Evolutionary conservation across 305 asterid genomes (phyloP).

Genomic region (Striga hermonthica): DNA sequence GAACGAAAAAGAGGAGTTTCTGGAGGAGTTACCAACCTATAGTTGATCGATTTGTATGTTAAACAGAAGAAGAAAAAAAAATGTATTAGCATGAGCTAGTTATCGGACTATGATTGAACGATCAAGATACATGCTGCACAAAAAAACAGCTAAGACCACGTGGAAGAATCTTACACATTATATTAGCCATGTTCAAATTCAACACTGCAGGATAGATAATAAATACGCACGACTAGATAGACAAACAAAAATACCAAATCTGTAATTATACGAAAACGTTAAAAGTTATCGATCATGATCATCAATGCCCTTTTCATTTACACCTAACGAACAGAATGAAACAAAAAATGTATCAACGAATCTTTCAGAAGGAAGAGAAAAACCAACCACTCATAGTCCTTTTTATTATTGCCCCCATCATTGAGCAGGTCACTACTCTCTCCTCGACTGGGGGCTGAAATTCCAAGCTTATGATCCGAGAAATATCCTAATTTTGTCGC

Average conservation of each 20-base stretch:
- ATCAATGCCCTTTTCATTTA: not conserved
- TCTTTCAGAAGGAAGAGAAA: constrained; percentile 8
- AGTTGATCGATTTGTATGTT: constrained; percentile 26
- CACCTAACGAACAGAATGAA: constrained; percentile 4
- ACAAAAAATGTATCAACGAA: not conserved
- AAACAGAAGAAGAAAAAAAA: constrained; percentile 25
- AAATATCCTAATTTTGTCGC: constrained; percentile 62
- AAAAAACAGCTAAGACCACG: not conserved
- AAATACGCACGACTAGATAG: constrained; percentile 9
- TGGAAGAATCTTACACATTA: constrained; percentile 1
- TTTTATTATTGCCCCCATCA: constrained; percentile 82
- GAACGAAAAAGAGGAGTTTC: constrained; percentile 44
- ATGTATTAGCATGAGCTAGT: not conserved
- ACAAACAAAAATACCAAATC: not conserved
- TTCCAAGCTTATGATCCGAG: constrained; percentile 64
- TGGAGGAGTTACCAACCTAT: constrained; percentile 83
- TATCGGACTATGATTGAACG: constrained; percentile 2
- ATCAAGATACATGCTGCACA: not conserved
- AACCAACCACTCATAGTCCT: constrained; percentile 89
- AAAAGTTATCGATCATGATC: constrained; percentile 5
- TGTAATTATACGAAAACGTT: constrained; percentile 11
- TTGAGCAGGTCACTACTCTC: constrained; percentile 76
- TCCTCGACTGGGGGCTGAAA: constrained; percentile 70
- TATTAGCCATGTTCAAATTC: too few relatives aligned
- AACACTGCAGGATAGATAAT: too few relatives aligned